phyloP scores from a whole-genome alignment of 2,329 filamentous ascomycete genomes.

The Alternaria hordeiaustralica region DNA sequence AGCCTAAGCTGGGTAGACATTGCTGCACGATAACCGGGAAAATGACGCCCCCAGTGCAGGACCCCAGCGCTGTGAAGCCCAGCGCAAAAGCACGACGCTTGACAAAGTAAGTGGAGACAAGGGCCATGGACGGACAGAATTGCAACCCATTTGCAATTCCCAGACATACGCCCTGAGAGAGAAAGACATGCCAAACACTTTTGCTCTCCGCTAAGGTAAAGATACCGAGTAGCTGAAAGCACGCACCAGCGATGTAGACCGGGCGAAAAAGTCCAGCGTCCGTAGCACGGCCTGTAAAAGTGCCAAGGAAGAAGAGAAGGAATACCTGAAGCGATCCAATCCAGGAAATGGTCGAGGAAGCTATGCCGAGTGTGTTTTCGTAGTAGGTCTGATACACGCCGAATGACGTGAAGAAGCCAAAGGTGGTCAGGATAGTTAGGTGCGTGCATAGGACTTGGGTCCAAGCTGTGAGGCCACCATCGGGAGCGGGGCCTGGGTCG shows the following conservation, averaged over 20 bases:
- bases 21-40: conserved; percentile 44
- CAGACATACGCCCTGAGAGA: conserved; percentile 62
- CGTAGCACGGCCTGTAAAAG: conserved; percentile 38
- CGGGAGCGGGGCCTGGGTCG: conserved; percentile 40
- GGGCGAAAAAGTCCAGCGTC: conserved; percentile 41
- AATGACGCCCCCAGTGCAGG: conserved; percentile 39
- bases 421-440: conserved; percentile 64
- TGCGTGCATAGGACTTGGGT: conserved; percentile 58
- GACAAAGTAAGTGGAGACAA: conserved; percentile 54
- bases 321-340: conserved; percentile 44
- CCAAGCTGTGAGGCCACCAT: conserved; percentile 64
- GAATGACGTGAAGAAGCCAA: conserved; percentile 61
- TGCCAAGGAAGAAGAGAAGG: conserved; percentile 39
- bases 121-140: conserved; percentile 62
- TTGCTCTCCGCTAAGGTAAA: conserved; percentile 39
- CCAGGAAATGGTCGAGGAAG: conserved; percentile 45
- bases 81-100: conserved; percentile 39
- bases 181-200: conserved; percentile 43
- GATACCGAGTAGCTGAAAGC: conserved; percentile 44
- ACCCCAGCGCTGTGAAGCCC: conserved; percentile 36
- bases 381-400: conserved; percentile 65
- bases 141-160: conserved; percentile 60
- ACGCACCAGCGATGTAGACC: conserved; percentile 32
- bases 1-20: conserved; percentile 48
- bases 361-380: conserved; percentile 45